Percentiles rank a stretch among this genome's conserved stretches.
phyloP scores from a whole-genome alignment of 2,329 filamentous ascomycete genomes.

The Coniochaeta prunicola region DNA sequence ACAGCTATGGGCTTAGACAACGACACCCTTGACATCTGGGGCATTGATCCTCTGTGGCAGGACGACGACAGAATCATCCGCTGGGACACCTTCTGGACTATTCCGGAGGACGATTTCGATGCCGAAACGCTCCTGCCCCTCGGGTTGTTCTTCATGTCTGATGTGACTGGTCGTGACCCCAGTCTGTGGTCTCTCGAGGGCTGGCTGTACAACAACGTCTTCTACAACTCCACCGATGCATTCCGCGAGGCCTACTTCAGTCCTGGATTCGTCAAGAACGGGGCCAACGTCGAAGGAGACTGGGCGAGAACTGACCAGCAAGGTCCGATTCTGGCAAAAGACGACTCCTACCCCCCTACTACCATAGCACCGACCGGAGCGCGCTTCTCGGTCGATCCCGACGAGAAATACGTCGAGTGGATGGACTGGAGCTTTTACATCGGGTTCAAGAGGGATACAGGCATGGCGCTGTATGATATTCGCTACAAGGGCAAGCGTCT shows the following conservation, averaged over 20 bases:
- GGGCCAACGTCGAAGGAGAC: conserved; percentile 37
- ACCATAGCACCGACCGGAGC: conserved; percentile 16
- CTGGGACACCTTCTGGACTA: conserved; percentile 40
- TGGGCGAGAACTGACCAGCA: conserved; percentile 36
- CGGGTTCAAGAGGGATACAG: conserved; percentile 38
- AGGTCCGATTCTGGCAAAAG: conserved; percentile 27
- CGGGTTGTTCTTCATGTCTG: conserved; percentile 33
- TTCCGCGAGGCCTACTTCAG: conserved; percentile 36
- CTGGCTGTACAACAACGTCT: conserved; percentile 48
- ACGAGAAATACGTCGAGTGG: conserved; percentile 39
- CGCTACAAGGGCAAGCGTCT: conserved; percentile 46
- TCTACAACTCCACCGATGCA: conserved; percentile 40
- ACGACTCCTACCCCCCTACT: not conserved
- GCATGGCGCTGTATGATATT: conserved; percentile 43
- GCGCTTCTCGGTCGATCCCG: conserved; percentile 32
- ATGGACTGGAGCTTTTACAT: conserved; percentile 47
- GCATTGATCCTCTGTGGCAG: conserved; percentile 33
- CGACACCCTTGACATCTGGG: conserved; percentile 32
- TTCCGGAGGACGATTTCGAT: conserved; percentile 29
- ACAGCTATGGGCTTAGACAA: conserved; percentile 29
- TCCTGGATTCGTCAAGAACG: conserved; percentile 36
- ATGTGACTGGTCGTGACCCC: conserved; percentile 43
- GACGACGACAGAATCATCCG: conserved; percentile 32
- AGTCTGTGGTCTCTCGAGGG: conserved; percentile 41
- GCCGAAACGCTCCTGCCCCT: conserved; percentile 35